phyloP scores from a whole-genome alignment of 2,329 filamentous ascomycete genomes.

The Fusarium sublunatum region DNA sequence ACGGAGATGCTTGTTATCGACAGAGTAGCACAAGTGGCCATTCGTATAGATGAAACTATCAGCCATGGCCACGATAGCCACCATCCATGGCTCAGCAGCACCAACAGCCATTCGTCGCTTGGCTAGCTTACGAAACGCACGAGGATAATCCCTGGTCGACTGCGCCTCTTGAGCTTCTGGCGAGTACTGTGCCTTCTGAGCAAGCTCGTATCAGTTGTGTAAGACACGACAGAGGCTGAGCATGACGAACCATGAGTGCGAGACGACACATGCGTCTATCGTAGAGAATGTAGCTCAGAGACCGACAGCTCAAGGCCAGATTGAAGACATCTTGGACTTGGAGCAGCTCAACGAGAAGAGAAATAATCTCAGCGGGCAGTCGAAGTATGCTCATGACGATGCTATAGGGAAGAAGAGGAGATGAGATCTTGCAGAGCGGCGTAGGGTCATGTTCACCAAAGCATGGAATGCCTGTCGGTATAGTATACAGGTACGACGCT shows the following conservation, averaged over 20 bases:
- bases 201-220: slow-evolving; percentile 31
- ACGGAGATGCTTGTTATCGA: slow-evolving; percentile 60
- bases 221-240: slow-evolving; percentile 4
- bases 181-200: slow-evolving; percentile 39
- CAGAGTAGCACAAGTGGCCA: slow-evolving; percentile 73
- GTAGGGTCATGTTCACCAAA: slow-evolving; percentile 26
- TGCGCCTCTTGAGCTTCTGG: slow-evolving; percentile 40
- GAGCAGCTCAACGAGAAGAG: slow-evolving; percentile 65
- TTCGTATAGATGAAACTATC: slow-evolving; percentile 71
- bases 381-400: slow-evolving; percentile 54
- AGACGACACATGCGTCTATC: slow-evolving; percentile 68
- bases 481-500: slow-evolving; percentile 11
- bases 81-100: slow-evolving; percentile 70
- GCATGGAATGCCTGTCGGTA: not conserved
- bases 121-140: slow-evolving; percentile 64
- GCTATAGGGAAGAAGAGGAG: slow-evolving; percentile 5
- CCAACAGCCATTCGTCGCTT: slow-evolving; percentile 71
- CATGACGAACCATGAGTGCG: slow-evolving; percentile 65
- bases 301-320: slow-evolving; percentile 63
- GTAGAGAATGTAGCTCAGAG: slow-evolving; percentile 62
- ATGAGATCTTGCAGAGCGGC: not conserved
- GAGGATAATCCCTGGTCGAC: slow-evolving; percentile 35
- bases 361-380: slow-evolving; percentile 74
- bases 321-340: slow-evolving; percentile 68
- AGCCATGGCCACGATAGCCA: slow-evolving; percentile 68